Conservation (phyloP, 139 green algal species). For the Monoraphidium neglectum region DNA sequence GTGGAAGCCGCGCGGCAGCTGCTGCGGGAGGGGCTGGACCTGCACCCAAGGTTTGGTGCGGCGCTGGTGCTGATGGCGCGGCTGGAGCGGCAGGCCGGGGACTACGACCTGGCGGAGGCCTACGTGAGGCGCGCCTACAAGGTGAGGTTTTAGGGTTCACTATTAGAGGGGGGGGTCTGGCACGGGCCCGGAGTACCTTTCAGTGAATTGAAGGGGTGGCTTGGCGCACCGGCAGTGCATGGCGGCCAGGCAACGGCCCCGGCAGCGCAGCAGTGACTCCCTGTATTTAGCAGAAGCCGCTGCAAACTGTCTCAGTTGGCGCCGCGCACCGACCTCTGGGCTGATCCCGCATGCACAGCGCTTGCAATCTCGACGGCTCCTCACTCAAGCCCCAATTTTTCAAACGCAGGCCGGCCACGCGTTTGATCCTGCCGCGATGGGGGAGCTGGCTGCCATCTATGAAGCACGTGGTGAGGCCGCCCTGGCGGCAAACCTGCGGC, state of each 20-base stretch:
- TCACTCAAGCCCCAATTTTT: no score
- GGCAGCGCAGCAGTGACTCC: no score
- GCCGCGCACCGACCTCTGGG: no score
- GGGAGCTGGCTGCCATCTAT: constrained; percentile 19
- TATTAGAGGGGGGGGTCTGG: background rate
- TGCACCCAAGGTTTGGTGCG: constrained; percentile 25
- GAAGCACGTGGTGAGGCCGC: background rate
- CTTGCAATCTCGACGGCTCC: no score
- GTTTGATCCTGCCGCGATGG: constrained; percentile 1
- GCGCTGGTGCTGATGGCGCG: constrained; percentile 34
- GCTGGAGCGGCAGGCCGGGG: constrained; percentile 3
- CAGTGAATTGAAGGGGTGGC: no score
- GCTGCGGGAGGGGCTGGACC: constrained; percentile 39
- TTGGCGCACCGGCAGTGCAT: no score
- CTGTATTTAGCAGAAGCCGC: no score
- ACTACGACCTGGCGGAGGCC: constrained; percentile 30
- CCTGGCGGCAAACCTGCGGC: constrained; percentile 2
- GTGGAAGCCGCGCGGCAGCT: constrained; percentile 18
- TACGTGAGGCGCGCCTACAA: constrained; percentile 23
- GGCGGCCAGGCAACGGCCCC: no score
- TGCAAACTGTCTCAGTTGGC: no score
- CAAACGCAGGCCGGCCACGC: constrained; percentile 4
- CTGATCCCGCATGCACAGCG: no score
- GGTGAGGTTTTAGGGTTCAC: background rate
- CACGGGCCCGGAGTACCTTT: no score